Conservation (phyloP, 1,284 basidiomycete species). For the Ustilago sp. region DNA sequence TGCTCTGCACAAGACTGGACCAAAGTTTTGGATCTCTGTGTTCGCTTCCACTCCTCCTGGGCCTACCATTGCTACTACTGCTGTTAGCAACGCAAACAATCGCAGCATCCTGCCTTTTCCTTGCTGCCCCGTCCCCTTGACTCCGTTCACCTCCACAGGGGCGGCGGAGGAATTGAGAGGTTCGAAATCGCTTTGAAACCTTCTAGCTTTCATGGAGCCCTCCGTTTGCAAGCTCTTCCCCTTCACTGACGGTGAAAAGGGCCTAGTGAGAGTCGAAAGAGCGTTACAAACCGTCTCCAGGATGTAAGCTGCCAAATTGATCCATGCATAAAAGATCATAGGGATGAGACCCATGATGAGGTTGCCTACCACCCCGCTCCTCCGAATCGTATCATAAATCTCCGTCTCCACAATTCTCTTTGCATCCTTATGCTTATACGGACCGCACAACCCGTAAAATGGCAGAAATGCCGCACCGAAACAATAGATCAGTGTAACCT, state of each 20-base stretch:
- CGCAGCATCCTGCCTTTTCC: conserved; percentile 33
- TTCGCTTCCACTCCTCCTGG: conserved; percentile 32
- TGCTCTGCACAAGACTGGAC: conserved; percentile 49
- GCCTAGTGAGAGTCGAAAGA: conserved; percentile 5
- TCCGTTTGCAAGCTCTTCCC: background rate
- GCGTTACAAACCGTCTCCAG: conserved; percentile 55
- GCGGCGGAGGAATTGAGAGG: conserved; percentile 3
- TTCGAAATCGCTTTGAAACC: conserved; percentile 42
- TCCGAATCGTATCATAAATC: conserved; percentile 76
- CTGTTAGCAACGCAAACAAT: conserved; percentile 39
- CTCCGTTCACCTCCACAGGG: background rate
- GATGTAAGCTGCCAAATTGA: conserved; percentile 69
- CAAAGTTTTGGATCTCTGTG: conserved; percentile 55
- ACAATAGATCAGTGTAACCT: conserved; percentile 76
- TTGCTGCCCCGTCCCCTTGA: background rate
- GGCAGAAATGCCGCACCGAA: conserved; percentile 76
- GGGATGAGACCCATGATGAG: conserved; percentile 74
- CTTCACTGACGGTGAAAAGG: conserved; percentile 5
- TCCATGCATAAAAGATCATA: conserved; percentile 71
- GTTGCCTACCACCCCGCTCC: conserved; percentile 76
- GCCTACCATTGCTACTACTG: conserved; percentile 18
- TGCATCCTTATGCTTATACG: conserved; percentile 70
- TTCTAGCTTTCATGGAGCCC: conserved; percentile 11
- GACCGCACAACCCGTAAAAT: conserved; percentile 76
- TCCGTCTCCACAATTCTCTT: conserved; percentile 74